phyloP scores from a whole-genome alignment of 2,329 filamentous ascomycete genomes.

The Metarhizium humberi region DNA sequence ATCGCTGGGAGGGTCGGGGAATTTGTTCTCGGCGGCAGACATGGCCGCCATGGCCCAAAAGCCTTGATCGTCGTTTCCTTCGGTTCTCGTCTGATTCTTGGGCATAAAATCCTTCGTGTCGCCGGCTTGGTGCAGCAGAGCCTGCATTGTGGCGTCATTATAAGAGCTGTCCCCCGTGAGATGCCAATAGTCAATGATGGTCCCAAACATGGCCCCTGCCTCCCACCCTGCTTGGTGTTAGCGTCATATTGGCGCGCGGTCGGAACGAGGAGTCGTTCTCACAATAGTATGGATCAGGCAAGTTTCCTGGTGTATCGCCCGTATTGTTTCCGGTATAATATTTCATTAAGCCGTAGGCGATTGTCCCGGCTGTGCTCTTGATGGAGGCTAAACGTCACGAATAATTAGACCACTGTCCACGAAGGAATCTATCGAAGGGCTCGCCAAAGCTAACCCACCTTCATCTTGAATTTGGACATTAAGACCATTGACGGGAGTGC shows the following conservation, averaged over 20 bases:
- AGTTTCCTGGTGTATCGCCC: conserved; percentile 47
- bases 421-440: background rate
- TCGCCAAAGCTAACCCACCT: conserved; percentile 13
- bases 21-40: conserved; percentile 67
- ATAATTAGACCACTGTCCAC: background rate
- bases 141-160: conserved; percentile 49
- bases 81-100: conserved; percentile 48
- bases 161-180: conserved; percentile 59
- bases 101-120: conserved; percentile 57
- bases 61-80: conserved; percentile 68
- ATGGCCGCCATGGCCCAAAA: conserved; percentile 84
- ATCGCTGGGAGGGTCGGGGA: conserved; percentile 54
- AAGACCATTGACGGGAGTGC: conserved; percentile 14
- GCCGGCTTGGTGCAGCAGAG: conserved; percentile 51
- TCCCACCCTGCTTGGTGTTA: conserved; percentile 50
- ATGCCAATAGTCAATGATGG: conserved; percentile 63
- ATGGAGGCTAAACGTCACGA: conserved; percentile 32
- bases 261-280: conserved; percentile 23
- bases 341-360: conserved; percentile 37
- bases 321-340: conserved; percentile 50
- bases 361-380: conserved; percentile 36
- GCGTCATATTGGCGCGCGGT: background rate
- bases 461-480: conserved; percentile 22
- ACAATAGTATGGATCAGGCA: conserved; percentile 57
- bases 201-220: conserved; percentile 61